Evolutionary conservation across 257 asterid genomes (phyloP).

Genomic region (Ocimum tenuiflorum): DNA sequence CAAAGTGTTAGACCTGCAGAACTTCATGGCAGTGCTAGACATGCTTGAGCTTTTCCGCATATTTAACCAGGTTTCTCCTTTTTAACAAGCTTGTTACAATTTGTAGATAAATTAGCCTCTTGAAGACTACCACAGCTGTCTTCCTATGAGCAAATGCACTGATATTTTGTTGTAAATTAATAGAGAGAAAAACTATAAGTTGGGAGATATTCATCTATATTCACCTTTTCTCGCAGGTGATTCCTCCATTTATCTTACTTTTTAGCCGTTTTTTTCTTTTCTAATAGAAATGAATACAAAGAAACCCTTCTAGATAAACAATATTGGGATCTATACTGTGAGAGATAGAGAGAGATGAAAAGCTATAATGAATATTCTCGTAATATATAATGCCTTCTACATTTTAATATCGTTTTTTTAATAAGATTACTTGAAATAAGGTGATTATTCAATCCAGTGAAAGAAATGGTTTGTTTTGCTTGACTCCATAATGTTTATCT

Average conservation of each 20-base stretch:
- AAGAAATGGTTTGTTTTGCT: background rate
- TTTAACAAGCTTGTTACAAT: background rate
- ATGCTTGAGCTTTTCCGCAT: constrained; percentile 33
- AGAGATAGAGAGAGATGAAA: too few relatives aligned
- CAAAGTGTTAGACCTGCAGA: constrained; percentile 54
- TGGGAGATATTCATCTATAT: background rate
- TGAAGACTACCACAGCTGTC: background rate
- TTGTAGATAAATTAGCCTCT: constrained; percentile 20
- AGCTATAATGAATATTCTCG: background rate
- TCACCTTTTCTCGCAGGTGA: background rate
- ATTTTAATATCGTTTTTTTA: too few relatives aligned
- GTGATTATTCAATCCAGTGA: background rate
- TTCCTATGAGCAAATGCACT: background rate
- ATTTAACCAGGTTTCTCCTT: constrained; percentile 14
- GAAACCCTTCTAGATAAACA: background rate
- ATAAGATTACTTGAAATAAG: background rate
- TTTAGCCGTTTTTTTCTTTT: background rate
- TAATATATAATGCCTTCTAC: background rate
- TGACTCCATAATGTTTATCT: background rate
- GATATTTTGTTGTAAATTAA: constrained; percentile 10
- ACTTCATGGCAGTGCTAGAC: constrained; percentile 51
- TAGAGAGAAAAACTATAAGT: background rate
- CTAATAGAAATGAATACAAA: background rate
- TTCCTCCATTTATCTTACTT: background rate
- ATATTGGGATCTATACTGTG: too few relatives aligned